phyloP scores from a whole-genome alignment of 768 basidiomycete genomes.

The Pulveroboletus sp. region DNA sequence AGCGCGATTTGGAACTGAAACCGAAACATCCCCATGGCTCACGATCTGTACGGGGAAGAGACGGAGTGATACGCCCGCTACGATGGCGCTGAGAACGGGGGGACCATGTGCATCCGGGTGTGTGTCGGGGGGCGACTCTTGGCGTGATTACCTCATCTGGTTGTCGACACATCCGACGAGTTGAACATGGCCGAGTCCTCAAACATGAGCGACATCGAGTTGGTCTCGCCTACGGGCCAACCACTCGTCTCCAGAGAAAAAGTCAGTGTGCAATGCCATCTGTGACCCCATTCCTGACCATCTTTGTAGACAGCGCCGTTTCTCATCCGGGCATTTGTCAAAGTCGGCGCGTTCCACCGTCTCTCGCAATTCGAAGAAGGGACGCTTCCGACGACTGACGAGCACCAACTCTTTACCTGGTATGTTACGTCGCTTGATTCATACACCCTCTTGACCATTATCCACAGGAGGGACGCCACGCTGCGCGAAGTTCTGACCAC shows the following conservation, averaged over 20 bases:
- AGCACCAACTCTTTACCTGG: constrained; percentile 83
- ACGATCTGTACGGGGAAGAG: neutral
- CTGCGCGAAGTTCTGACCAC: constrained; percentile 74
- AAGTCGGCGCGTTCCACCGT: constrained; percentile 75
- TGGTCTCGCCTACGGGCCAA: constrained; percentile 40
- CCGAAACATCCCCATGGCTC: too few species aligned
- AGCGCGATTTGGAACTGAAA: neutral
- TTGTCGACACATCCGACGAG: too few species aligned
- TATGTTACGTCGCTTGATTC: constrained; percentile 21
- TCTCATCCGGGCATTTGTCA: constrained; percentile 76
- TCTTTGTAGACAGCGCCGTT: constrained; percentile 65
- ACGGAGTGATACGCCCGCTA: too few species aligned
- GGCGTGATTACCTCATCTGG: too few species aligned
- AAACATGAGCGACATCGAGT: constrained; percentile 35
- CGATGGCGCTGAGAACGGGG: too few species aligned
- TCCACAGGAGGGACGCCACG: constrained; percentile 72
- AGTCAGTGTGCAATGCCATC: constrained; percentile 24
- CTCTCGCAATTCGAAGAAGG: constrained; percentile 74
- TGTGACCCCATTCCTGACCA: neutral
- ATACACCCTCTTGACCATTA: neutral
- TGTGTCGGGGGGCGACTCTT: too few species aligned
- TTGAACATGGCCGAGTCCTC: neutral
- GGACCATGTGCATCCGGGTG: too few species aligned
- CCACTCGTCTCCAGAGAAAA: constrained; percentile 55
- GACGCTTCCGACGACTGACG: constrained; percentile 69